A percentile compares a stretch with the other conserved stretches of the same genome.
These are phyloP conservation scores for Podospora pseudoanserina DNA, from an alignment of 495 filamentous ascomycete species.

Conservation along the genomic window DNA sequence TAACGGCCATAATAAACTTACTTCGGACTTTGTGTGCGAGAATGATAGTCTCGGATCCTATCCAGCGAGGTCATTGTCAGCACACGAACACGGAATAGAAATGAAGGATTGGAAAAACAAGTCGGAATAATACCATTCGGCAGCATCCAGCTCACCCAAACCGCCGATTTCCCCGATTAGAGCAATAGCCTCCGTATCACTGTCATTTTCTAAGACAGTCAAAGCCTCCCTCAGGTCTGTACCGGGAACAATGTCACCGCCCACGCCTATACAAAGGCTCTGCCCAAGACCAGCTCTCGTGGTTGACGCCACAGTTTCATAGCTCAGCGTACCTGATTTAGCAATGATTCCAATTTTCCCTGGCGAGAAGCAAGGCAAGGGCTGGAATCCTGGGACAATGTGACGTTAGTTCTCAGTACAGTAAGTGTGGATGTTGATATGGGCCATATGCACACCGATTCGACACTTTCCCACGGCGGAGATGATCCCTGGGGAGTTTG, in stretches of 20 bases:
- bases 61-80: not conserved
- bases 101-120: not conserved
- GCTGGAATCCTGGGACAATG: constrained; percentile 61
- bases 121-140: constrained; percentile 52
- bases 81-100: not conserved
- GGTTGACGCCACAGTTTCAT: constrained; percentile 82
- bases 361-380: constrained; percentile 67
- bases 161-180: constrained; percentile 88
- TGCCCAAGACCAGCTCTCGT: constrained; percentile 80
- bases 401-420: not conserved
- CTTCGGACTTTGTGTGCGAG: constrained; percentile 61
- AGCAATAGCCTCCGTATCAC: constrained; percentile 76
- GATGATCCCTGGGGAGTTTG: constrained; percentile 87
- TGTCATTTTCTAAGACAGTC: constrained; percentile 66
- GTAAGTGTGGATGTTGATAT: not conserved
- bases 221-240: constrained; percentile 79
- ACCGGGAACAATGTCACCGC: constrained; percentile 78
- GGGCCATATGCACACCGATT: constrained; percentile 47
- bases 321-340: constrained; percentile 85
- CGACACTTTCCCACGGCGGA: constrained; percentile 76
- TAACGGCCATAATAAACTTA: constrained; percentile 29
- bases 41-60: constrained; percentile 60
- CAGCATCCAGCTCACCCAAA: constrained; percentile 72
- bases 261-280: constrained; percentile 82
- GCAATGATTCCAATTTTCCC: constrained; percentile 79